Conservation (phyloP, 352 stramenopile species). For the Phytophthora cryptogea region DNA sequence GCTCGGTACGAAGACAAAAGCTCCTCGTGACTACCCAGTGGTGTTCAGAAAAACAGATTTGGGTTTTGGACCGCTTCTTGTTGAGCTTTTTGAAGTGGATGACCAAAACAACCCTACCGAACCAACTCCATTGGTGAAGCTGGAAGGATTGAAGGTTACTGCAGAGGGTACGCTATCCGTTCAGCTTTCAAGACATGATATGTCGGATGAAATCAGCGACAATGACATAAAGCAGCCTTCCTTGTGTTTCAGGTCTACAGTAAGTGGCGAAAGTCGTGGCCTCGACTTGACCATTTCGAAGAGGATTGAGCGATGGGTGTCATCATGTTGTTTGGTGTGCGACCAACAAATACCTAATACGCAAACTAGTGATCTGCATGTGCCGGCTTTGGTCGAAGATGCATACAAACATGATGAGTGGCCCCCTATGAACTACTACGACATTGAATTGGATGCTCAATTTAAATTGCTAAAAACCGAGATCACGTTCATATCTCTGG, state of each 20-base stretch:
- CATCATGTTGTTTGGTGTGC: constrained; percentile 16
- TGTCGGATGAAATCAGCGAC: constrained; percentile 4
- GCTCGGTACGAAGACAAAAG: not conserved
- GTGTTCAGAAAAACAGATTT: constrained; percentile 19
- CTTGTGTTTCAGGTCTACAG: constrained; percentile 14
- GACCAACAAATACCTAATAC: constrained; percentile 5
- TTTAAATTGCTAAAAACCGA: constrained; percentile 61
- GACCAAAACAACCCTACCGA: not conserved
- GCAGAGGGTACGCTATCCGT: constrained; percentile 15
- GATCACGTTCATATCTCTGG: constrained; percentile 37
- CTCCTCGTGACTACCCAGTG: constrained; percentile 11
- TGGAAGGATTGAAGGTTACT: constrained; percentile 28
- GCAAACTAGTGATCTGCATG: not conserved
- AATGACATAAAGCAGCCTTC: constrained; percentile 3
- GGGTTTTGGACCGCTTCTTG: constrained; percentile 4
- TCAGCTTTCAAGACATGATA: not conserved
- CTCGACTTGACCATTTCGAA: constrained; percentile 29
- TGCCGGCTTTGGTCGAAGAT: not conserved
- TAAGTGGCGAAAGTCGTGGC: constrained; percentile 28
- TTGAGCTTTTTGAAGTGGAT: constrained; percentile 11
- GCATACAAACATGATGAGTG: not conserved
- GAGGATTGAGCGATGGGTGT: constrained; percentile 30
- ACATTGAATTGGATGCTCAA: constrained; percentile 58
- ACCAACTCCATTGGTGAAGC: constrained; percentile 14
- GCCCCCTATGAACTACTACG: constrained; percentile 23